phyloP scores from a whole-genome alignment of 1,284 basidiomycete genomes.

The Polyporus tsugae region DNA sequence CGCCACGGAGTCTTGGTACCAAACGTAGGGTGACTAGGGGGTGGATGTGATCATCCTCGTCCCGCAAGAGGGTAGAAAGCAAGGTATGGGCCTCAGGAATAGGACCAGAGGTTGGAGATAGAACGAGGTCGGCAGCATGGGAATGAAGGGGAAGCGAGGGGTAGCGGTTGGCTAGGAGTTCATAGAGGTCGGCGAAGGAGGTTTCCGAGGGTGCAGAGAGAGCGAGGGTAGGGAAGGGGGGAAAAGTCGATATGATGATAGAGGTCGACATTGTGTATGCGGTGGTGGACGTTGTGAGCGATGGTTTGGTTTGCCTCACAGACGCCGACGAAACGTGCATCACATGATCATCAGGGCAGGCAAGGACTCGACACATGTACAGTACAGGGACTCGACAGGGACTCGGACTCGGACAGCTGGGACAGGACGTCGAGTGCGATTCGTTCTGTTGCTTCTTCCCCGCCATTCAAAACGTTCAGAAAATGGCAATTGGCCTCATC shows the following conservation, averaged over 20 bases:
- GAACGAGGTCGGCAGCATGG: constrained; percentile 47
- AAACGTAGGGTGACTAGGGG: constrained; percentile 68
- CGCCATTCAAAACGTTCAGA: neutral
- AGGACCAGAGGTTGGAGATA: constrained; percentile 62
- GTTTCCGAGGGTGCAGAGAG: constrained; percentile 64
- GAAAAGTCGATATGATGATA: constrained; percentile 76
- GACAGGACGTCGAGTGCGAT: too few relatives aligned
- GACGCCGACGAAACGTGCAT: too few relatives aligned
- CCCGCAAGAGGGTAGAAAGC: constrained; percentile 53
- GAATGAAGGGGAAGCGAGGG: constrained; percentile 58
- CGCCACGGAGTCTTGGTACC: constrained; percentile 80
- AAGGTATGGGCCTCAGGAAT: constrained; percentile 50
- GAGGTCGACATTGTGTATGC: constrained; percentile 52
- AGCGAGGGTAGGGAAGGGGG: constrained; percentile 79
- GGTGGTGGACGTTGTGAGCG: constrained; percentile 17
- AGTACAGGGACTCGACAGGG: too few relatives aligned
- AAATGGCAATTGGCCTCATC: constrained; percentile 50
- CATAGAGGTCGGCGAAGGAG: constrained; percentile 57
- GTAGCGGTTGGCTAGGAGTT: constrained; percentile 64
- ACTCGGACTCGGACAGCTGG: too few relatives aligned
- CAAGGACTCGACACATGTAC: too few relatives aligned
- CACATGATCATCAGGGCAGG: too few relatives aligned
- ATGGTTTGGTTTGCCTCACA: too few relatives aligned
- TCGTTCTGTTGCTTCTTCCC: neutral
- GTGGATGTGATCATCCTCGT: constrained; percentile 19